Evolutionary conservation across 306 rosid genomes (phyloP), one percentile per base, ranked within the genome.

Genomic region (Prinsepia uniflora): DNA sequence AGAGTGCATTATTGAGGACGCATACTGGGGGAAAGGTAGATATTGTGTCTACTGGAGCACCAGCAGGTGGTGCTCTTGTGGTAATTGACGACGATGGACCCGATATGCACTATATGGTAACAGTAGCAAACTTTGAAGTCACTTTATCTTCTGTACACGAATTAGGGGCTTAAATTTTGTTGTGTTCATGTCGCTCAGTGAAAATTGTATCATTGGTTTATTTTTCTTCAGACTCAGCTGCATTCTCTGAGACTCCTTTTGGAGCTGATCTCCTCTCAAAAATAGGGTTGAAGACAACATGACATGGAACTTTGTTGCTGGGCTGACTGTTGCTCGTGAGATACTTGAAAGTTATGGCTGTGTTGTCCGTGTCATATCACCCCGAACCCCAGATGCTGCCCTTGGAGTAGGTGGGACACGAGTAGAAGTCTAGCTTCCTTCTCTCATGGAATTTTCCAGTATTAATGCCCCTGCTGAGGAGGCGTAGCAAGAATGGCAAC

Each of bases 81-180:
- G 78, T 86, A 68, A 85, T 93, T 74, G 97, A 93, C 75, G 98
- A 93, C 42, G 96, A 88, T 76, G 98, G 98, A 71, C 98, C 96
- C 59, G 98, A 93, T 75, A 93, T 93, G 97, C 98, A 90, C 82
- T 93, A 88, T 67, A 93, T 90, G 98, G 98, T 91, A 87, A 83
- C 18, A 60, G 59, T 61, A 69, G 62, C 60, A 14, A 8, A 49
- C 68, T 76, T 75, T 62, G 65, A 66, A 24, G 67, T 71, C 6
- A 39, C 72, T 18, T 40, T 41, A 5, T 12, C 50, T 53, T 54
- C 41, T 41, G 41, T 69, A 6, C 10, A 52, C 43, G 13, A 50
- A 56, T 56, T 56, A 56, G 39, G 20, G 63, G 34, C 17, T 30
- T 58, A 30, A 20, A 10, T 13, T 58, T 58, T 34, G 10, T 56